Evolutionary conservation across 2,329 filamentous ascomycete genomes (phyloP).

Genomic region (Aspergillus tamarii): DNA sequence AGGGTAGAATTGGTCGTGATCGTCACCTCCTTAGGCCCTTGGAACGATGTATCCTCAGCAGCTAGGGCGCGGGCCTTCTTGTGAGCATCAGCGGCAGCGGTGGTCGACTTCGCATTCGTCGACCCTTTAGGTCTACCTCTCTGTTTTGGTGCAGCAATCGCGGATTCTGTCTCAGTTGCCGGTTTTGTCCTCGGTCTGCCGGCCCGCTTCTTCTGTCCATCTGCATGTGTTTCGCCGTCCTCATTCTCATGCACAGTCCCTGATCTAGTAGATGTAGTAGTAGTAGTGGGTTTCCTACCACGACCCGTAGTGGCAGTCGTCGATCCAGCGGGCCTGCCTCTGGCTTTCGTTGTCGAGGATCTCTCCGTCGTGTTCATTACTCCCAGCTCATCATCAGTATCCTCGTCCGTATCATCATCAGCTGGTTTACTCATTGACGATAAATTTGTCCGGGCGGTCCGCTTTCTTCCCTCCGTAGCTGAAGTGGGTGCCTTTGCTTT

Average conservation of each 20-base stretch:
- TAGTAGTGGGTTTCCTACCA: slow-evolving; percentile 14
- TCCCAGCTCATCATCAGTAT: slow-evolving; percentile 32
- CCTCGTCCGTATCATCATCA: slow-evolving; percentile 24
- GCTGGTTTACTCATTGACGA: slow-evolving; percentile 7
- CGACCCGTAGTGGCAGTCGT: slow-evolving; percentile 11
- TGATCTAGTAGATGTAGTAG: slow-evolving; percentile 8
- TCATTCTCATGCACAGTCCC: slow-evolving; percentile 26
- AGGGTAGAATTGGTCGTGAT: slow-evolving; percentile 34
- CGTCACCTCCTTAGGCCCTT: slow-evolving; percentile 27
- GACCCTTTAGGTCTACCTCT: slow-evolving; percentile 36
- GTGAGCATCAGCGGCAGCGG: slow-evolving; percentile 11
- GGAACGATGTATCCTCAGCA: slow-evolving; percentile 14
- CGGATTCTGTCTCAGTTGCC: slow-evolving; percentile 9
- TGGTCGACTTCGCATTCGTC: slow-evolving; percentile 21
- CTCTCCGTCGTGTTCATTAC: slow-evolving; percentile 18
- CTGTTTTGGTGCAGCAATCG: slow-evolving; percentile 22
- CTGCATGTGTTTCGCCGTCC: slow-evolving; percentile 29
- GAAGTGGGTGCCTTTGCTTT: slow-evolving; percentile 17
- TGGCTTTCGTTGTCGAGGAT: slow-evolving; percentile 11
- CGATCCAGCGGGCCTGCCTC: slow-evolving; percentile 17
- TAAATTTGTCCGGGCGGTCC: slow-evolving; percentile 11
- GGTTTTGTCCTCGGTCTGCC: slow-evolving; percentile 23
- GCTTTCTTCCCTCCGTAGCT: slow-evolving; percentile 18
- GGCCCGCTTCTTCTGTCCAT: slow-evolving; percentile 26
- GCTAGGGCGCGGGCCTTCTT: slow-evolving; percentile 15